Percentiles rank a stretch among this genome's conserved stretches.
Evolutionary conservation across 2,329 filamentous ascomycete genomes (phyloP).

Genomic region (Seiridium unicorne): DNA sequence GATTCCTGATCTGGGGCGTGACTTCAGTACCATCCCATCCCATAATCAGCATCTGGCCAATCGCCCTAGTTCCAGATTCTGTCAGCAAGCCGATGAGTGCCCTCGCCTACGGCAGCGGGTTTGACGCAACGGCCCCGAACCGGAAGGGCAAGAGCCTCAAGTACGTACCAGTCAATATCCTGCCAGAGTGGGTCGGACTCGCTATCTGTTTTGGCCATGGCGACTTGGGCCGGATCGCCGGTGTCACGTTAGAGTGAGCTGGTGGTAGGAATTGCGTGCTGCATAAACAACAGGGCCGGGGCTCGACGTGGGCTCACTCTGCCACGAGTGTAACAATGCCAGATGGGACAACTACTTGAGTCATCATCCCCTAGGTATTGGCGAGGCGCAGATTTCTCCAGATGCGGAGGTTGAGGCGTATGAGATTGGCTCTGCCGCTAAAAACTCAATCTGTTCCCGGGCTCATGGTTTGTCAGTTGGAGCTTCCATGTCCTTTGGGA

Average conservation of each 20-base stretch:
- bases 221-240: constrained; percentile 19
- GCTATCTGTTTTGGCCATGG: constrained; percentile 41
- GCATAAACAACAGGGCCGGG: constrained; percentile 5
- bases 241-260: constrained; percentile 23
- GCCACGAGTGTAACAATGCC: constrained; percentile 14
- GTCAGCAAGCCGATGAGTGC: constrained; percentile 19
- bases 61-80: constrained; percentile 49
- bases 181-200: constrained; percentile 68
- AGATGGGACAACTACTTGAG: constrained; percentile 3
- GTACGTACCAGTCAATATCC: constrained; percentile 70
- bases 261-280: constrained; percentile 11
- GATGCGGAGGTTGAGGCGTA: not conserved
- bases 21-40: constrained; percentile 84
- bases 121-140: not conserved
- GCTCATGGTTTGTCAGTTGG: not conserved
- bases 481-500: not conserved
- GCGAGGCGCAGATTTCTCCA: constrained; percentile 7
- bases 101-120: not conserved
- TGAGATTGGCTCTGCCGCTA: not conserved
- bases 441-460: not conserved
- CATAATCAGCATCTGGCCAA: constrained; percentile 79
- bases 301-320: constrained; percentile 2
- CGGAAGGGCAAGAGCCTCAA: not conserved
- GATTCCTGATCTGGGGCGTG: constrained; percentile 75
- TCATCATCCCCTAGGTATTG: constrained; percentile 5